Evolutionary conservation across 2,329 filamentous ascomycete species (phyloP).

Genomic region (Metarhizium brunneum): DNA sequence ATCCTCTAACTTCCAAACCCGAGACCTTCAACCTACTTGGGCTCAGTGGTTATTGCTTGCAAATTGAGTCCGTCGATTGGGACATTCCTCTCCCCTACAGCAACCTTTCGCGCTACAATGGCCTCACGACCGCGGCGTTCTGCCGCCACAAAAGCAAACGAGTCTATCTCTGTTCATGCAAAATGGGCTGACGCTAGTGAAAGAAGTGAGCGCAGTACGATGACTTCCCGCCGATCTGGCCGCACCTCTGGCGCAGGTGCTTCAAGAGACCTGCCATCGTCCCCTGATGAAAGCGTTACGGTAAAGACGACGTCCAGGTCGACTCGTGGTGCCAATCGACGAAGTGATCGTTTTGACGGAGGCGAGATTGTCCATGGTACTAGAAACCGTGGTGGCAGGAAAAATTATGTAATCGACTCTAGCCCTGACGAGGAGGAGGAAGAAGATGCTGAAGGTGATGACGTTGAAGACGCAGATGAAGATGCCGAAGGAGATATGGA

Average conservation of each 20-base stretch:
- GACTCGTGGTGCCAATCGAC: constrained; percentile 29
- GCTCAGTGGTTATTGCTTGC: neutral
- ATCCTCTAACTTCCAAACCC: neutral
- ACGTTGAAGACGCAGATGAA: constrained; percentile 32
- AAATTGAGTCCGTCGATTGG: neutral
- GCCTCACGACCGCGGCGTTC: constrained; percentile 37
- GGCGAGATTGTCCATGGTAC: constrained; percentile 41
- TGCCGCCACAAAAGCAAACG: constrained; percentile 31
- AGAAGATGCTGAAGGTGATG: constrained; percentile 26
- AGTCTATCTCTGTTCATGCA: constrained; percentile 32
- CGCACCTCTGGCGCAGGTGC: constrained; percentile 32
- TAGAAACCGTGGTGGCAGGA: constrained; percentile 45
- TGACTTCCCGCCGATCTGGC: constrained; percentile 44
- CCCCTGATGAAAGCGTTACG: constrained; percentile 38
- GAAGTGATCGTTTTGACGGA: constrained; percentile 30
- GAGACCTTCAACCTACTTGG: neutral
- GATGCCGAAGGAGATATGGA: constrained; percentile 29
- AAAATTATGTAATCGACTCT: constrained; percentile 51
- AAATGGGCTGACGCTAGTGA: constrained; percentile 31
- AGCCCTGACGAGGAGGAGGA: constrained; percentile 38
- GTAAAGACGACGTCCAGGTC: constrained; percentile 44
- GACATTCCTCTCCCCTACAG: no score
- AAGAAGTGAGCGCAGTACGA: constrained; percentile 28
- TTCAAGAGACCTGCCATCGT: constrained; percentile 36
- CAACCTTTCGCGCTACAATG: constrained; percentile 21